Evolutionary conservation across 2,329 filamentous ascomycete species (phyloP).

Genomic region (Xylaria sp.): DNA sequence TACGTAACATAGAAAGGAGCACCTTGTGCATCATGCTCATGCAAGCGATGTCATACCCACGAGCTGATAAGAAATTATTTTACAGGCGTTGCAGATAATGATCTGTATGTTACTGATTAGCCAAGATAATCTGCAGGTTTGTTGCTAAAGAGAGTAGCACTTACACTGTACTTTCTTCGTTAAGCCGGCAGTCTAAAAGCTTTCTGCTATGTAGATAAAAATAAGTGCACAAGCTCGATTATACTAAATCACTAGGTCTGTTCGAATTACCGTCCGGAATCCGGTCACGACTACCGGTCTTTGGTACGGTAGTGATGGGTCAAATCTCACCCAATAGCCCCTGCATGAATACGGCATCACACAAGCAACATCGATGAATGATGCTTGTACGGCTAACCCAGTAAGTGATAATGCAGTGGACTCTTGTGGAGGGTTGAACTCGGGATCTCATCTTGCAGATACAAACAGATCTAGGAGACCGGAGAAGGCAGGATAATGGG

Average conservation of each 20-base stretch:
- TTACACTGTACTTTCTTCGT: neutral
- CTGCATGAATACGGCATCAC: conserved; percentile 18
- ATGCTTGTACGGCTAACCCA: conserved; percentile 5
- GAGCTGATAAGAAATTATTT: neutral
- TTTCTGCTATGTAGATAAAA: neutral
- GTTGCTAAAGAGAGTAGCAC: neutral
- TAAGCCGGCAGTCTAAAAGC: neutral
- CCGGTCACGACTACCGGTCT: neutral
- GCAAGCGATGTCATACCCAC: neutral
- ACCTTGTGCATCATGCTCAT: conserved; percentile 10
- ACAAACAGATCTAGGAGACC: conserved; percentile 31
- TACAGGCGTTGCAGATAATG: neutral
- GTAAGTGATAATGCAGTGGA: conserved; percentile 10
- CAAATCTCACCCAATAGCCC: neutral
- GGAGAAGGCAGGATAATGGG: conserved; percentile 14
- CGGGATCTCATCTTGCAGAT: conserved; percentile 39
- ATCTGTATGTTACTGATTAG: conserved; percentile 12
- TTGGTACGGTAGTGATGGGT: neutral
- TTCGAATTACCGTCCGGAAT: neutral
- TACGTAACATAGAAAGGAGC: neutral
- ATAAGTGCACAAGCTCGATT: neutral
- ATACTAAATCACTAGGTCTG: neutral
- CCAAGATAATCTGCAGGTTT: neutral
- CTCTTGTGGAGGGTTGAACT: conserved; percentile 28
- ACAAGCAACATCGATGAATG: conserved; percentile 7